These are phyloP conservation scores for Aschersonia sp. DNA, from an alignment of 2,329 filamentous ascomycete species.

Conservation along the genomic window DNA sequence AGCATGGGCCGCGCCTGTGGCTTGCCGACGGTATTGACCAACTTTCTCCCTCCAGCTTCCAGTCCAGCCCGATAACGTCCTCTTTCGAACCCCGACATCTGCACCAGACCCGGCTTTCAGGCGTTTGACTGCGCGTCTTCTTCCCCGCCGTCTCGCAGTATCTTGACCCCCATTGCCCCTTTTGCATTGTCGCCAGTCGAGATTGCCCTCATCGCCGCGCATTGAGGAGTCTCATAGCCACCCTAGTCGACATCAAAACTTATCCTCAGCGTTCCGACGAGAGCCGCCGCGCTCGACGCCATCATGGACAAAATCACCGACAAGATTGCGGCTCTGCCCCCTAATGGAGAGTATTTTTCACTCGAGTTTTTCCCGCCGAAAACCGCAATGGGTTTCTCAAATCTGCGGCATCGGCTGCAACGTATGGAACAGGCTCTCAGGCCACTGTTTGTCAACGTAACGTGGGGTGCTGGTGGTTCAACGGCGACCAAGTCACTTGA, in stretches of 20 bases:
- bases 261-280: no score
- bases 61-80: not conserved
- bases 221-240: not conserved
- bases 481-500: conserved; percentile 86
- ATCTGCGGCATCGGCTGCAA: conserved; percentile 82
- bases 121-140: not conserved
- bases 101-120: not conserved
- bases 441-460: conserved; percentile 91
- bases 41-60: not conserved
- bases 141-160: not conserved
- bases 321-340: conserved; percentile 83
- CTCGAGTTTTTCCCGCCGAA: conserved; percentile 99
- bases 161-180: not conserved
- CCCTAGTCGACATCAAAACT: no score
- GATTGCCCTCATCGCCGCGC: not conserved
- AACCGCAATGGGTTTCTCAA: conserved; percentile 88
- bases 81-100: not conserved
- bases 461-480: conserved; percentile 92
- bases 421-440: conserved; percentile 87
- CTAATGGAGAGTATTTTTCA: conserved; percentile 76
- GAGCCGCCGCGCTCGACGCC: not conserved
- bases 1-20: not conserved
- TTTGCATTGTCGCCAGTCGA: no score
- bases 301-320: conserved; percentile 80
- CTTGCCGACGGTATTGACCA: not conserved